phyloP scores from a whole-genome alignment of 805 yeast genomes.

The Priceomyces melissophilus region DNA sequence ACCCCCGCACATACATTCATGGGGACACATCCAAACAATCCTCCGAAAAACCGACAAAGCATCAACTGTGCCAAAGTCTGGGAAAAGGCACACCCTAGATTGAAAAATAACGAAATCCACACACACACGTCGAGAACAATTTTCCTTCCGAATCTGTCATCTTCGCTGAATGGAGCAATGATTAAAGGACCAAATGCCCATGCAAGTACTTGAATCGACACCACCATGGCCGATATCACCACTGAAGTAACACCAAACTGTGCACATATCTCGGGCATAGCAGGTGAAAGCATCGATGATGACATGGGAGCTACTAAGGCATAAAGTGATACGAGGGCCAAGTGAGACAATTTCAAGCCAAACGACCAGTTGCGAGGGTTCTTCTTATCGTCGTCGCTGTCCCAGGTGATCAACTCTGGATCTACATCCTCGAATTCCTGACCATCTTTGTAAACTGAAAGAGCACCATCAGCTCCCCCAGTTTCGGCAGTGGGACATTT shows the following conservation, averaged over 20 bases:
- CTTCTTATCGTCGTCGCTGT: conserved; percentile 26
- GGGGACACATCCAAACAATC: conserved; percentile 37
- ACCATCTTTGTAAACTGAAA: conserved; percentile 27
- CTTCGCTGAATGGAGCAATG: conserved; percentile 38
- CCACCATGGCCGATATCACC: conserved; percentile 27
- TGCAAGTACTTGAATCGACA: conserved; percentile 35
- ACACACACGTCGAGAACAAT: conserved; percentile 29
- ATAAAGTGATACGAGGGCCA: conserved; percentile 30
- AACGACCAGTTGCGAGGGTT: conserved; percentile 35
- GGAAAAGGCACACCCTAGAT: conserved; percentile 35
- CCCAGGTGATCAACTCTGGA: conserved; percentile 38
- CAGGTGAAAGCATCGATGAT: conserved; percentile 39
- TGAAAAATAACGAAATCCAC: conserved; percentile 33
- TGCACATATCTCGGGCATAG: conserved; percentile 23
- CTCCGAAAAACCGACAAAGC: conserved; percentile 32
- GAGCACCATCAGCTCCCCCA: conserved; percentile 8
- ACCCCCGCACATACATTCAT: conserved; percentile 40
- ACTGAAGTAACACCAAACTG: conserved; percentile 26
- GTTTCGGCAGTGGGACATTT: conserved; percentile 5
- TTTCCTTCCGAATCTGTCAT: conserved; percentile 34
- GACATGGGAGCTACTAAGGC: conserved; percentile 41
- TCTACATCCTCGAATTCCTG: conserved; percentile 29
- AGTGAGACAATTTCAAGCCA: conserved; percentile 17
- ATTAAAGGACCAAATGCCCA: conserved; percentile 40
- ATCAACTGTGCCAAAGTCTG: conserved; percentile 30